Conservation (phyloP, 1,284 basidiomycete species). For the Porogramme epimiltina region DNA sequence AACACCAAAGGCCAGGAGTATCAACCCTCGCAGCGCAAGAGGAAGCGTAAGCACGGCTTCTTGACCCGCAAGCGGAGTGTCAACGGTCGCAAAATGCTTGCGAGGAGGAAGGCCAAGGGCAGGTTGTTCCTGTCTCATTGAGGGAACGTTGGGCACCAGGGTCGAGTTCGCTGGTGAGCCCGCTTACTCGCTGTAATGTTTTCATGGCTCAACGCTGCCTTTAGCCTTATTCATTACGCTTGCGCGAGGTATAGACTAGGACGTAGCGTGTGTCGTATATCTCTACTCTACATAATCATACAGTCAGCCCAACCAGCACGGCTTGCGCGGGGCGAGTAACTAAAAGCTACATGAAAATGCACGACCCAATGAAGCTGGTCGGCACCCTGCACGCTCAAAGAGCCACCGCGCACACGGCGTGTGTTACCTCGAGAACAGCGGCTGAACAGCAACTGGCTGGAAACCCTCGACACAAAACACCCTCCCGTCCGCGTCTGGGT, state of each 20-base stretch:
- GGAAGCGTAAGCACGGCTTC: constrained; percentile 90
- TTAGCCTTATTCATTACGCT: no score
- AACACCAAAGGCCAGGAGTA: constrained; percentile 73
- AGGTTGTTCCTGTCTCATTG: constrained; percentile 44
- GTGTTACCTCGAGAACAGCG: constrained; percentile 12
- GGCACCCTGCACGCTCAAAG: no score
- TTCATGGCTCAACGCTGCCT: no score
- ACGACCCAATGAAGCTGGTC: no score
- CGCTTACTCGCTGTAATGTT: no score
- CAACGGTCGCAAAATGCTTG: constrained; percentile 62
- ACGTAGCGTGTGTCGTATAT: background rate
- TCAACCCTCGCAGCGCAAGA: constrained; percentile 85
- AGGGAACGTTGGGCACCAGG: no score
- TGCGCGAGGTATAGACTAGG: background rate
- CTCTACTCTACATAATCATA: constrained; percentile 13
- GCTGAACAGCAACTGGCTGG: constrained; percentile 6
- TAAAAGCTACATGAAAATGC: no score
- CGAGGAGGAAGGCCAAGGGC: constrained; percentile 38
- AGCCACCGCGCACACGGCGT: constrained; percentile 7
- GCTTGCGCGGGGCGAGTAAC: no score
- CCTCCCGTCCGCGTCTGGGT: constrained; percentile 5
- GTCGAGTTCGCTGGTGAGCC: no score
- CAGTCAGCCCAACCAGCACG: no score
- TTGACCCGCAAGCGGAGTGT: constrained; percentile 66
- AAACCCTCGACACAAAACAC: constrained; percentile 8